Evolutionary conservation across 139 green algal genomes (phyloP).

Genomic region (Chlamydomonas sp.): DNA sequence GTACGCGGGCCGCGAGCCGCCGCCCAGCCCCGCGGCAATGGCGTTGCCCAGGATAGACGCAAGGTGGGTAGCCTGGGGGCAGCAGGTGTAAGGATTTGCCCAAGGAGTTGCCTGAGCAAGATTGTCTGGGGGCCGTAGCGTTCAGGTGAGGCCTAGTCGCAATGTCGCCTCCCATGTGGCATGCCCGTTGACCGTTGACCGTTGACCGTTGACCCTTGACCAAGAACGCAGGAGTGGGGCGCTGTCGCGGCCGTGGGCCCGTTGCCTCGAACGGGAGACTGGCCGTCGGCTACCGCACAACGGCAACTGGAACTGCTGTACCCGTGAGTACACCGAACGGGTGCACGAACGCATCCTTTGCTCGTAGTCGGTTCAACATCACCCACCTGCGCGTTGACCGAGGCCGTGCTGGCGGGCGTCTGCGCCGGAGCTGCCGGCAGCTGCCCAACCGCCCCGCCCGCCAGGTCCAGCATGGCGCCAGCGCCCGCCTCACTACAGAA

Average conservation of each 20-base stretch:
- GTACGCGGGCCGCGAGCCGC: slow-evolving; percentile 21
- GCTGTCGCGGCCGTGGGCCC: too few relatives aligned
- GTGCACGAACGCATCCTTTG: too few relatives aligned
- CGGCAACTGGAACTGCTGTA: too few relatives aligned
- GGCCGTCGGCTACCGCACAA: too few relatives aligned
- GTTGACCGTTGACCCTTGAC: too few relatives aligned
- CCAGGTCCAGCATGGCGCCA: slow-evolving; percentile 7
- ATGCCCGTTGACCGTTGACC: too few relatives aligned
- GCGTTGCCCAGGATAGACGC: slow-evolving; percentile 32
- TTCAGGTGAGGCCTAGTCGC: too few relatives aligned
- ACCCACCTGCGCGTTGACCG: slow-evolving; percentile 15
- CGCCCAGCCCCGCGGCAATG: slow-evolving; percentile 25
- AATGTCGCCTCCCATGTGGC: too few relatives aligned
- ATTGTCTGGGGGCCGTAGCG: too few relatives aligned
- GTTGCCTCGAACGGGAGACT: too few relatives aligned
- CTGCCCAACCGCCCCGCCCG: slow-evolving; percentile 5
- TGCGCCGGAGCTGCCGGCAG: slow-evolving; percentile 18
- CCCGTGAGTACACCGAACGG: too few relatives aligned
- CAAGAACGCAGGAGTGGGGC: too few relatives aligned
- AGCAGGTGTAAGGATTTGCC: background rate
- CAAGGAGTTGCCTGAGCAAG: background rate
- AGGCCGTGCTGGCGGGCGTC: slow-evolving; percentile 21
- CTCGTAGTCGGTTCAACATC: background rate
- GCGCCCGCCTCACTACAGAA: slow-evolving; percentile 8
- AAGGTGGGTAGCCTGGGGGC: slow-evolving; percentile 4